Evolutionary conservation across 2,329 filamentous ascomycete genomes (phyloP), one percentile per base, ranked within the genome.

Genomic region (Cladosporium sp.): DNA sequence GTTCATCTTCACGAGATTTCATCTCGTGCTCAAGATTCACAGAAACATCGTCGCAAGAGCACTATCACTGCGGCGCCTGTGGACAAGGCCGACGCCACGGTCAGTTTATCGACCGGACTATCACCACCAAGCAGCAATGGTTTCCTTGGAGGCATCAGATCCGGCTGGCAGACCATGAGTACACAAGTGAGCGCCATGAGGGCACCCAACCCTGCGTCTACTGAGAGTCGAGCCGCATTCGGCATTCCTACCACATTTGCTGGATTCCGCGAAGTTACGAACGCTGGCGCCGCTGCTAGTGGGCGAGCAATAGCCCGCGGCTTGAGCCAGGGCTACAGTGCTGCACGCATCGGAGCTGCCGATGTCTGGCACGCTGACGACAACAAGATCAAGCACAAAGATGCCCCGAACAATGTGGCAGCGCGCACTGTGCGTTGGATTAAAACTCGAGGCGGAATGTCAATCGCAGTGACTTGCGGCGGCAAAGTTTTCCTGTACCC

Each of bases 1-100:
- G 86, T 97, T 10, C 94, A 99, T 74, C 83, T 97, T 42, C 87
- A 96, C 62, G 90, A 96, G 64, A 83, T 97, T 73, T 91, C 91
- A 8, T 47, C 56, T 13, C 59, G 61, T 12, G 12, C 52, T 5
- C 52, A 47, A 15, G 35, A 59, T 2, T 25, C 39, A 17, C 42
- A 42, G 47, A 70, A 66, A 55, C 61, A 66, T 3, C 70, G 68
- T 39, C 64, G 67, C 12, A 56, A 60, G 20, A 59, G 52, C 54
- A 62, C 62, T 1, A 24, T 58, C n/a, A 58, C 58, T 9, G 60
- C 57, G 24, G 54, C 61, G 15, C 53, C 58, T 12, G 44, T 57
- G 5, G 67, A 69, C 25, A 73, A 74, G 49, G 71, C 73, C 10
- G 62, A 66, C 44, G 58, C 69, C 13, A 64, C 70, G 3, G 62